These are phyloP conservation scores for Ormosia semicastrata DNA, from an alignment of 306 rosid genomes.

Conservation along the genomic window DNA sequence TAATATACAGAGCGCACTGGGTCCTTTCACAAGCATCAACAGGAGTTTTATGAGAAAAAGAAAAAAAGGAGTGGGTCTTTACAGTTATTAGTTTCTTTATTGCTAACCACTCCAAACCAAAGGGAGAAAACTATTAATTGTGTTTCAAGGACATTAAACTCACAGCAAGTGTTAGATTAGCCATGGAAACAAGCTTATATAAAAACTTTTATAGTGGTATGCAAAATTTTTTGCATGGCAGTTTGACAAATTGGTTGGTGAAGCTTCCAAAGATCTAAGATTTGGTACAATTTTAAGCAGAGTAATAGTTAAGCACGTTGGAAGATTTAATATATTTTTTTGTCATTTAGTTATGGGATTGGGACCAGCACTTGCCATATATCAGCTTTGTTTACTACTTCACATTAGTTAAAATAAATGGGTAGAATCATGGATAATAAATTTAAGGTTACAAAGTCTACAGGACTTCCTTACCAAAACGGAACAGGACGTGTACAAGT, in stretches of 20 bases:
- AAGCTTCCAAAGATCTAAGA: neutral
- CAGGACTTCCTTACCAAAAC: neutral
- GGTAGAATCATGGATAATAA: neutral
- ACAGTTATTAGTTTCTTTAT: neutral
- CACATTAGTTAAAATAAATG: neutral
- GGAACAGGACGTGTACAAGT: too few relatives aligned
- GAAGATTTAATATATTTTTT: neutral
- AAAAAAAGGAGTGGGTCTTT: too few relatives aligned
- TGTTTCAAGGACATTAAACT: neutral
- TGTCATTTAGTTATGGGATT: neutral
- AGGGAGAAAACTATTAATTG: neutral
- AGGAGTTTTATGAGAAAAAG: too few relatives aligned
- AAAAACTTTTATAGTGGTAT: neutral
- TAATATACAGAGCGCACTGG: too few relatives aligned
- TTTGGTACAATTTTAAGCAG: neutral
- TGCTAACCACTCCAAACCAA: neutral
- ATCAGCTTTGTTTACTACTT: neutral
- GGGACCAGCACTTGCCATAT: neutral
- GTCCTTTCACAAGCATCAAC: too few relatives aligned
- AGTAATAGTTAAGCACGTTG: neutral
- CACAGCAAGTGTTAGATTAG: neutral
- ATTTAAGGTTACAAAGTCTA: neutral
- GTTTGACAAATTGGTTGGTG: neutral
- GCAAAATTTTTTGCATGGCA: neutral
- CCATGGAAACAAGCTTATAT: neutral